phyloP scores from a whole-genome alignment of 2,329 filamentous ascomycete species.

The Thermomyces lanuginosus region DNA sequence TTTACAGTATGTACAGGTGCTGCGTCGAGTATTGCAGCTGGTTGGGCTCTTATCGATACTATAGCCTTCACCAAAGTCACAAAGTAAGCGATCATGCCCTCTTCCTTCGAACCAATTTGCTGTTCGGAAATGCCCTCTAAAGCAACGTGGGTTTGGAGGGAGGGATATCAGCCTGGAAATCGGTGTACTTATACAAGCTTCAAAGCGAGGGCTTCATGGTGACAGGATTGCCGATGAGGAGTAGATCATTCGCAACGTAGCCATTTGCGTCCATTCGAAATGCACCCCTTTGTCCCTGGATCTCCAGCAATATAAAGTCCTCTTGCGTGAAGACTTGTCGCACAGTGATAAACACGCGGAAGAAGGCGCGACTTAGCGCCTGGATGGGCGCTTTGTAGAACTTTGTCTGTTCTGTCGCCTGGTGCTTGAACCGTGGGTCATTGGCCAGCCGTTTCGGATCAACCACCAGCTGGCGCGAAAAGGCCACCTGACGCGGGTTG shows the following conservation, averaged over 20 bases:
- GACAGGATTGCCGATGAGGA: constrained; percentile 17
- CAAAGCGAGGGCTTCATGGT: constrained; percentile 5
- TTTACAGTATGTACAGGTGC: too few species aligned
- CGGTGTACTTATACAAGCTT: too few species aligned
- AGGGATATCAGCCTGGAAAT: too few species aligned
- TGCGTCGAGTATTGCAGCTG: too few species aligned
- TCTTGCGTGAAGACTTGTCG: constrained; percentile 26
- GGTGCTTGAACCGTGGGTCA: constrained; percentile 4
- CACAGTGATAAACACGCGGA: constrained; percentile 18
- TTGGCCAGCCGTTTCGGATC: constrained; percentile 9
- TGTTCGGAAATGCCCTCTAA: too few species aligned
- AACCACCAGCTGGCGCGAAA: constrained; percentile 18
- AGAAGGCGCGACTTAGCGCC: constrained; percentile 15
- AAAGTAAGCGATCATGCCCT: too few species aligned
- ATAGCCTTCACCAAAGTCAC: too few species aligned
- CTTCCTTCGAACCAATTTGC: too few species aligned
- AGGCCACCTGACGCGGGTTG: constrained; percentile 18
- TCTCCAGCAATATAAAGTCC: constrained; percentile 23
- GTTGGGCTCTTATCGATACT: too few species aligned
- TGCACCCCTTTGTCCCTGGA: constrained; percentile 19
- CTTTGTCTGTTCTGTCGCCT: constrained; percentile 1
- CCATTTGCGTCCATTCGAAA: constrained; percentile 25
- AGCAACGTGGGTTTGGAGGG: too few species aligned
- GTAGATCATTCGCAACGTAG: constrained; percentile 19
- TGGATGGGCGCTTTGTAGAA: constrained; percentile 20